A percentile compares a stretch with the other conserved stretches of the same genome.
phyloP scores from a whole-genome alignment of 75 land plant genomes.

The Pseudotsuga menziesii region DNA sequence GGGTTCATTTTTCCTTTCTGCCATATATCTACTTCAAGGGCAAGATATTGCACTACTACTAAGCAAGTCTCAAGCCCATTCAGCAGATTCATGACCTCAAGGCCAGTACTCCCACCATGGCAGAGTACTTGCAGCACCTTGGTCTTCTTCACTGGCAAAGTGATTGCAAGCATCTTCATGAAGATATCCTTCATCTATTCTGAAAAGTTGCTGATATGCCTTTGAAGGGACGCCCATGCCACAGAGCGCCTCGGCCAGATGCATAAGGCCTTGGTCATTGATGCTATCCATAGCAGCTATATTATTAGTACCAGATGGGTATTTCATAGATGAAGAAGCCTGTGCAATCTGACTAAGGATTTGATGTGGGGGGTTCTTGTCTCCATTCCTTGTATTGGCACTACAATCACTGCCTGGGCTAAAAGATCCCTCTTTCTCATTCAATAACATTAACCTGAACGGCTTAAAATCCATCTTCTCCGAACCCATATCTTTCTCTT shows the following conservation, averaged over 20 bases:
- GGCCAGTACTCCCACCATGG: conserved; percentile 13
- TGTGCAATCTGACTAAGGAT: conserved; percentile 8
- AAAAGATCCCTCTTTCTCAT: conserved; percentile 9
- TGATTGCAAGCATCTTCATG: conserved; percentile 5
- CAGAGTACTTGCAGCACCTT: conserved; percentile 1
- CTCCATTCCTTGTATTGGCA: neutral
- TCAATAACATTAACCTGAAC: neutral
- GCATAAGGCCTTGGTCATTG: conserved; percentile 9
- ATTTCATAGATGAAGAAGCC: conserved; percentile 7
- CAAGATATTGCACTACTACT: conserved; percentile 3
- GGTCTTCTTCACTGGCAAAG: conserved; percentile 9
- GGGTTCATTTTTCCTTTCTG: neutral
- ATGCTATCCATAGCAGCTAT: neutral
- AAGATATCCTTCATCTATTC: conserved; percentile 7
- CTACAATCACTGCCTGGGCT: conserved; percentile 3
- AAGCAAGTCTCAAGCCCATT: neutral
- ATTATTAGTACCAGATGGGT: conserved; percentile 5
- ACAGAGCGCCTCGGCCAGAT: conserved; percentile 5
- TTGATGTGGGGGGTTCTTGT: conserved; percentile 10
- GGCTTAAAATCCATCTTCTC: conserved; percentile 10
- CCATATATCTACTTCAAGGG: conserved; percentile 1
- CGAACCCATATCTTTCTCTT: neutral
- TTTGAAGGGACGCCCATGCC: conserved; percentile 6
- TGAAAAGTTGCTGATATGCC: conserved; percentile 10
- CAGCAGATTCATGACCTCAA: neutral